Base-by-base conservation (phyloP, 2,329 filamentous ascomycete species). In the Cercospora sesami region DNA sequence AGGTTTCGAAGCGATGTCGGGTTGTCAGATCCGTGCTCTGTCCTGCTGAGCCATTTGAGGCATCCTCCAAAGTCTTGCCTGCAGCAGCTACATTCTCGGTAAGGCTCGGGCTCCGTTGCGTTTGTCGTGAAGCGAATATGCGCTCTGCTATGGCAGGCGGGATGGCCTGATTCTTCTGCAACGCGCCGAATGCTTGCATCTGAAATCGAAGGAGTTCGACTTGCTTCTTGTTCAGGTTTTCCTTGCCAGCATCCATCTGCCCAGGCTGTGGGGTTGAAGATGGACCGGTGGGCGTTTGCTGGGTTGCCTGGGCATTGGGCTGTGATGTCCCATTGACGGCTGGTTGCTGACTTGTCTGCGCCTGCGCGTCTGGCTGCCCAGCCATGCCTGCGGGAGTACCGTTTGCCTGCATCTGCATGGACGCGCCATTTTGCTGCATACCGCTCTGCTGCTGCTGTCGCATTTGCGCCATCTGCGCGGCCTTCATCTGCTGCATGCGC, bases 141-240 rank as follows among this genome's bases (percentile, higher is more conserved):
- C 91, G 88, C 76, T 94, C 91, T 78, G 96, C 93, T 71, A 97
- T 86, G 70, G 88, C 86, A 31, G 87, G 80, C 0, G 94, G 93
- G 3, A 98, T 88, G 0, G 93, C 90, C 14, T 91, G 85, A 73
- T 97, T 97, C 80, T 95, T 96, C 5, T 92, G 90, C 4, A 99
- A 84, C 72, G 93, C 86, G 80, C 96, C 96, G 81, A 97, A 98
- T 0, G 94, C 94, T 74, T 90, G 86, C 61, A 98, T 97, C 78
- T 99, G 95, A 72, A 91, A 90, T 68, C 92, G 86, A 9, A 99
- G 83, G 53, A 92, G 87, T 26, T 86, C 85, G 57, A 97, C 83
- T 78, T 99, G 95, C 66, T 95, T 91, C 26, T 87, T 86, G 12
- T 89, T 90, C 78, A 97, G 72, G 23, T 64, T 61, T n/a, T 69